Conservation (phyloP, 352 stramenopile species). For the Globisporangium okanoganense region DNA sequence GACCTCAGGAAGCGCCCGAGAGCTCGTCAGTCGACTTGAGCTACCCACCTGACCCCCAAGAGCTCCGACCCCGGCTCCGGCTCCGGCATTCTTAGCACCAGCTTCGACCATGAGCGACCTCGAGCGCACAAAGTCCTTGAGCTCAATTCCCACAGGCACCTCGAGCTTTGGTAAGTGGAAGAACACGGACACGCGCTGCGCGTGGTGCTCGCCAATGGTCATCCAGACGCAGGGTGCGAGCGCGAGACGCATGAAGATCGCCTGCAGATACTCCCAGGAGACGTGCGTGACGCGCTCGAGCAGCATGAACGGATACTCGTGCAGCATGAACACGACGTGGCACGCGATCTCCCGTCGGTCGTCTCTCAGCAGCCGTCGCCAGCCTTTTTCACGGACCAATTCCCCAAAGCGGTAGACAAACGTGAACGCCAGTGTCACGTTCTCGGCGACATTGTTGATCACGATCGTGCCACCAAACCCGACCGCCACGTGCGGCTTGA, state of each 20-base stretch:
- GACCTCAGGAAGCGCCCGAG: background rate
- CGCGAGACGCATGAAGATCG: conserved; percentile 27
- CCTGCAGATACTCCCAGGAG: conserved; percentile 28
- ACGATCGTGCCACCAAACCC: conserved; percentile 11
- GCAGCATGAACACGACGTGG: conserved; percentile 29
- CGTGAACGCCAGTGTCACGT: conserved; percentile 27
- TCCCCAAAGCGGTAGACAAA: conserved; percentile 29
- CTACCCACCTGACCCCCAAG: background rate
- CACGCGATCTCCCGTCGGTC: conserved; percentile 26
- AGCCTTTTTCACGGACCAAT: conserved; percentile 9
- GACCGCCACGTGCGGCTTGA: conserved; percentile 3
- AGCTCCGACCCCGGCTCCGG: background rate
- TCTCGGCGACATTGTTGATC: conserved; percentile 23
- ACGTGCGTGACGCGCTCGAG: conserved; percentile 15
- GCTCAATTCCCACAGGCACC: background rate
- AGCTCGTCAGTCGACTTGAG: background rate
- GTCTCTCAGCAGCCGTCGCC: conserved; percentile 16
- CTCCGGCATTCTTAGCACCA: background rate
- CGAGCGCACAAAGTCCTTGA: conserved; percentile 1
- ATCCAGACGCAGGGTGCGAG: conserved; percentile 32
- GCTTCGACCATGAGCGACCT: background rate
- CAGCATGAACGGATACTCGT: conserved; percentile 36
- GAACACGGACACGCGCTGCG: conserved; percentile 4
- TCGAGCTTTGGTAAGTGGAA: background rate
- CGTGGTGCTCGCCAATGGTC: conserved; percentile 31